phyloP scores from a whole-genome alignment of 169 alveolate genomes.

The Cryptosporidium baileyi region DNA sequence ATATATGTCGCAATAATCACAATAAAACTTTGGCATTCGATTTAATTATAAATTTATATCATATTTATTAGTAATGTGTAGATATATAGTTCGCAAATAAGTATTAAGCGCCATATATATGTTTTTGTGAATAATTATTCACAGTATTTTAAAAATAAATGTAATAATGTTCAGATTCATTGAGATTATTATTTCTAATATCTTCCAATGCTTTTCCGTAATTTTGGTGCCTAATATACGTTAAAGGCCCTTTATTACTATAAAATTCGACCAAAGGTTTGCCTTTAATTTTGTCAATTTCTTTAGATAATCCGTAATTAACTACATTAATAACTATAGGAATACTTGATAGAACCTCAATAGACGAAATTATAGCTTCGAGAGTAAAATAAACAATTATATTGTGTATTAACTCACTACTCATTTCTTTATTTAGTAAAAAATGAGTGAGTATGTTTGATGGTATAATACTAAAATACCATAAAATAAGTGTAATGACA shows the following conservation, averaged over 20 bases:
- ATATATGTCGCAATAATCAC: slow-evolving; percentile 99
- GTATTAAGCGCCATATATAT: not conserved
- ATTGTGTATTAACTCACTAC: not conserved
- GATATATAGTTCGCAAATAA: not conserved
- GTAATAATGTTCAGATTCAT: not conserved
- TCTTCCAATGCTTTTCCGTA: slow-evolving; percentile 23
- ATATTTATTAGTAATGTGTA: not conserved
- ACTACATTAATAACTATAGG: slow-evolving; percentile 3
- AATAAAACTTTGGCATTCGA: slow-evolving; percentile 97
- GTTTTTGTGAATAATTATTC: not conserved
- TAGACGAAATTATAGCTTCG: slow-evolving; percentile 20
- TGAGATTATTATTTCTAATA: not conserved
- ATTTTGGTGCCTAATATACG: slow-evolving; percentile 22
- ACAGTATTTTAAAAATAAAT: not conserved
- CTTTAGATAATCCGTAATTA: slow-evolving; percentile 11
- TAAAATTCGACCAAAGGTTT: slow-evolving; percentile 34
- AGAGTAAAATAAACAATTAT: not conserved
- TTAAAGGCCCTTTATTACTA: not conserved
- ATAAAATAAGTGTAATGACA: not conserved
- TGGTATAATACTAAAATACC: not conserved
- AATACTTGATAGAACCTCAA: slow-evolving; percentile 11
- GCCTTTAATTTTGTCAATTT: slow-evolving; percentile 36
- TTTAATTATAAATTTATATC: not conserved
- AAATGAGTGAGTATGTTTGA: not conserved
- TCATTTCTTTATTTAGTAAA: not conserved